Evolutionary conservation across 2,329 filamentous ascomycete species (phyloP).

Genomic region (Huntiella abstrusa): DNA sequence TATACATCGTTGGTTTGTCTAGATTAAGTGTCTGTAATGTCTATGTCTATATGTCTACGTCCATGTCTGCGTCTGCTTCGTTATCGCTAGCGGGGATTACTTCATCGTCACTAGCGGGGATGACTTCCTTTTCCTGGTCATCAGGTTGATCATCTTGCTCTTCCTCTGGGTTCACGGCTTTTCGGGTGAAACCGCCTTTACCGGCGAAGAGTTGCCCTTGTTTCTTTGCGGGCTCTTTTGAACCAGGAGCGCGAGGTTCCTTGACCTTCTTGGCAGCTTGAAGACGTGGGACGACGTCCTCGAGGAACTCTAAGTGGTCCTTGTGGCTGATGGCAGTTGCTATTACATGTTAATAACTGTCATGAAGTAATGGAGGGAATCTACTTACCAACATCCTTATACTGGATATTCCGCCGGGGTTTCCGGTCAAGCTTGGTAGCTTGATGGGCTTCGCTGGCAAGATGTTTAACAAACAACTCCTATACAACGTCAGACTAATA

Average conservation of each 20-base stretch:
- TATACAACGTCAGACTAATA: conserved; percentile 18
- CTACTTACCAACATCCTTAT: conserved; percentile 66
- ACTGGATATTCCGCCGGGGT: conserved; percentile 83
- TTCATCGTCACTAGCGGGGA: conserved; percentile 18
- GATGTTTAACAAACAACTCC: conserved; percentile 92
- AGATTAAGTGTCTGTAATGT: too few species aligned
- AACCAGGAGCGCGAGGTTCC: conserved; percentile 33
- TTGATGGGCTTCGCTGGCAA: conserved; percentile 68
- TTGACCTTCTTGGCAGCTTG: conserved; percentile 64
- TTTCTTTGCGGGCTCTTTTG: conserved; percentile 19
- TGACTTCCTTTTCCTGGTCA: conserved; percentile 15
- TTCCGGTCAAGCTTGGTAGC: conserved; percentile 84
- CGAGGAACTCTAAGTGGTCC: conserved; percentile 87
- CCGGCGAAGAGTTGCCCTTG: conserved; percentile 13
- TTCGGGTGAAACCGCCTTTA: conserved; percentile 7
- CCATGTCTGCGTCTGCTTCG: conserved; percentile 35
- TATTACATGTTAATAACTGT: conserved; percentile 2
- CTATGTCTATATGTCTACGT: conserved; percentile 14
- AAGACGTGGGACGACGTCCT: conserved; percentile 78
- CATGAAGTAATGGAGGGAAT: not conserved
- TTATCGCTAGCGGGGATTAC: conserved; percentile 14
- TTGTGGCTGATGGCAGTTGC: conserved; percentile 71
- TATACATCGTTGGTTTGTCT: too few species aligned
- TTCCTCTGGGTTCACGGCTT: conserved; percentile 28
- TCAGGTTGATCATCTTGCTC: conserved; percentile 14